Evolutionary conservation across 768 basidiomycete species (phyloP), one percentile per base, ranked within the genome.

Genomic region (Lactarius sp.): DNA sequence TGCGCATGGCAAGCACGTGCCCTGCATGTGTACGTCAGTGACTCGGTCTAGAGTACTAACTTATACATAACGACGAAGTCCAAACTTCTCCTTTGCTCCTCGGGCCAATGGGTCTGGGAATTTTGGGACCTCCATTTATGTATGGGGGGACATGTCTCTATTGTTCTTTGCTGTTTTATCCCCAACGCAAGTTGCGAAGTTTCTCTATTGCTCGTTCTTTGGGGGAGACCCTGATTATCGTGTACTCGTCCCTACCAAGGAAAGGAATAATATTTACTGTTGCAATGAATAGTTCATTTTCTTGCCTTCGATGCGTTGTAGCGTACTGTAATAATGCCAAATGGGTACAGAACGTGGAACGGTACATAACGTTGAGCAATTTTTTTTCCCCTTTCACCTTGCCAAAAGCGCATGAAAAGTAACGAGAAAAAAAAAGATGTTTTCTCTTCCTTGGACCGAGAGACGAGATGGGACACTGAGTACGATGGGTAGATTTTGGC

Each of bases 331-430:
- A 65, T 65, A 46, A 60, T 14, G 20, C 64, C 64, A 65, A 65
- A 65, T 65, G 64, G 53, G 64, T 60, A 50, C 63, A 60, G 57
- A 60, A 60, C 41, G 7, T 42, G 12, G 44, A 6, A 16, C 44
- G 7, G 49, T n/a, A 59, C 52, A 52, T 63, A 51, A 58, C n/a
- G 20, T 18, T 47, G 18, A 36, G 42, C 34, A 8, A 57, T 14
- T 44, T 52, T 20, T 20, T 37, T n/a, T n/a, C 20, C 46, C n/a
- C 10, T 49, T 49, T 13, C 3, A 16, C 14, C 20, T 39, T 47
- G 20, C 62, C 22, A 47, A 57, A 62, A 39, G 42, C 31, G 34
- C 27, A 58, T 47, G 6, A 47, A 22, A 22, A 49, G 47, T 13
- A 16, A 37, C 12, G 42, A 44, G 42, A 22, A 33, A 34, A 5